Conservation (phyloP, 768 basidiomycete species). For the Lyophyllum decastes region DNA sequence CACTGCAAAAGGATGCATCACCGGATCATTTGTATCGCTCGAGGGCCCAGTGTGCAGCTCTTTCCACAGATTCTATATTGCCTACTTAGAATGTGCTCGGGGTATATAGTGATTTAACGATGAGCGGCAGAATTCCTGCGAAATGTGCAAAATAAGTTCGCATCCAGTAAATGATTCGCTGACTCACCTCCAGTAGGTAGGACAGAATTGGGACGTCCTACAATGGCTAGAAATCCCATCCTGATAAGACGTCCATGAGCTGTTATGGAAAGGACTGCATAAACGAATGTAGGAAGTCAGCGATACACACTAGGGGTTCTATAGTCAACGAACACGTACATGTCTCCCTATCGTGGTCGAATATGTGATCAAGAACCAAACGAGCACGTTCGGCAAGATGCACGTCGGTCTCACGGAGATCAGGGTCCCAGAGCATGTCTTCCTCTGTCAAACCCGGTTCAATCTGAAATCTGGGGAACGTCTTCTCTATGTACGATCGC, state of each 20-base stretch:
- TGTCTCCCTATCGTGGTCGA: constrained; percentile 42
- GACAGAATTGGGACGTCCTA: constrained; percentile 43
- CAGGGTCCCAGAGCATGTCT: constrained; percentile 60
- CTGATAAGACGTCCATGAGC: constrained; percentile 67
- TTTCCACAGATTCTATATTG: no score
- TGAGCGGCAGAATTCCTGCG: constrained; percentile 22
- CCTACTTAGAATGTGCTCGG: no score
- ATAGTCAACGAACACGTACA: constrained; percentile 45
- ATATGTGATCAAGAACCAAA: constrained; percentile 56
- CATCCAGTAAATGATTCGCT: not conserved
- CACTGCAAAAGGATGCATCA: no score
- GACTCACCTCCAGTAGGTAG: constrained; percentile 67
- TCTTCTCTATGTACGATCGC: constrained; percentile 44
- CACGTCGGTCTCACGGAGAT: constrained; percentile 51
- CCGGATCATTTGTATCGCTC: no score
- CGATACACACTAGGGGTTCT: no score
- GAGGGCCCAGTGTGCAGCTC: no score
- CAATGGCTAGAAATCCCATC: constrained; percentile 49
- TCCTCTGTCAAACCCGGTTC: constrained; percentile 64
- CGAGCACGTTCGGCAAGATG: constrained; percentile 52
- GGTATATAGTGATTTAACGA: constrained; percentile 15
- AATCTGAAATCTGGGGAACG: constrained; percentile 56
- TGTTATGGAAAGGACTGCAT: constrained; percentile 64
- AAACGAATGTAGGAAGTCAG: not conserved
- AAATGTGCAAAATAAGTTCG: not conserved